These are phyloP conservation scores for Sarocladium strictum DNA, from an alignment of 2,329 filamentous ascomycete genomes.

Conservation along the genomic window DNA sequence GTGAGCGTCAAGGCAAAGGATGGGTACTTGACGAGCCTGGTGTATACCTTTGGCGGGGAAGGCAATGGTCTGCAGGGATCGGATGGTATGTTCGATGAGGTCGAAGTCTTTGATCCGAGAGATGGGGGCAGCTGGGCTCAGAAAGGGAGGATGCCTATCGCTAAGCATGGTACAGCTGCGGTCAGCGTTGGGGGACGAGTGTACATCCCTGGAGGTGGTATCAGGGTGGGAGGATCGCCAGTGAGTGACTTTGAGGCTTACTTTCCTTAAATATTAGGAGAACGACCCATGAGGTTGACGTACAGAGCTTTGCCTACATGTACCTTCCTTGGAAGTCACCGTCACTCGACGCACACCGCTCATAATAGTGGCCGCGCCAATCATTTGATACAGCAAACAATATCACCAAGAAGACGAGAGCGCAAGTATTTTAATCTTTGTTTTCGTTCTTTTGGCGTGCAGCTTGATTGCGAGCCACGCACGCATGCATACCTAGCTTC, in stretches of 20 bases:
- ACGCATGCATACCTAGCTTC: conserved; percentile 1
- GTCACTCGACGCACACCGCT: no score
- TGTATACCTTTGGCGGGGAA: conserved; percentile 33
- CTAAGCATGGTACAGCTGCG: neutral
- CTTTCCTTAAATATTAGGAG: neutral
- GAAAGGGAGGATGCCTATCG: neutral
- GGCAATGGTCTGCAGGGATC: conserved; percentile 19
- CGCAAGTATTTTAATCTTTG: neutral
- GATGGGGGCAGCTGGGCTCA: conserved; percentile 18
- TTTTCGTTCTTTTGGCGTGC: conserved; percentile 8
- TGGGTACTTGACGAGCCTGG: conserved; percentile 16
- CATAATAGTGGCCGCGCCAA: no score
- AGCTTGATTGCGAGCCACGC: neutral
- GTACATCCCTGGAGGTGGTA: neutral
- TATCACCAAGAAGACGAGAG: neutral
- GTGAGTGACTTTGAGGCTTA: neutral
- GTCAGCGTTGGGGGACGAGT: neutral
- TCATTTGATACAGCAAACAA: no score
- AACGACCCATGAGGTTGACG: no score
- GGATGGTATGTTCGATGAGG: conserved; percentile 22
- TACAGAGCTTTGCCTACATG: no score
- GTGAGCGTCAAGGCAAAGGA: neutral
- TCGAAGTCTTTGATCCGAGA: conserved; percentile 25
- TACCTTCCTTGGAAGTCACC: no score
- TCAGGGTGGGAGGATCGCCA: neutral